These are phyloP conservation scores for Gypsophila paniculata DNA, from an alignment of 179 eudicot species.

Conservation along the genomic window DNA sequence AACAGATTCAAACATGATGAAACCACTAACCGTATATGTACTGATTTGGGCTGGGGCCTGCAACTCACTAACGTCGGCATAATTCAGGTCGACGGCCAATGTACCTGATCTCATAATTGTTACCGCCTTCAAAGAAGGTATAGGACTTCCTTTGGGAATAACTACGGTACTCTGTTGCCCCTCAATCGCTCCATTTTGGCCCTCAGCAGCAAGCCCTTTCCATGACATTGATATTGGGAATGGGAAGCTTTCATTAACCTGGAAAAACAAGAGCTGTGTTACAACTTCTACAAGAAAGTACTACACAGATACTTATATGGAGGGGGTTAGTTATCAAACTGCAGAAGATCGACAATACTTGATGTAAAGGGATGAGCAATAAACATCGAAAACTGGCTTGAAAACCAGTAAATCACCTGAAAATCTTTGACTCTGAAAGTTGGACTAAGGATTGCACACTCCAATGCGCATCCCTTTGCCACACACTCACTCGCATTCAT, in stretches of 20 bases:
- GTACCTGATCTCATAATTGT: conserved; percentile 77
- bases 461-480: conserved; percentile 80
- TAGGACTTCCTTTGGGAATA: conserved; percentile 70
- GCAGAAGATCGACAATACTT: too few species aligned
- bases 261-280: too few species aligned
- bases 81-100: conserved; percentile 60
- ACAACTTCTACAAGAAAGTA: too few species aligned
- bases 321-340: too few species aligned
- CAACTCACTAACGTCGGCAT: conserved; percentile 77
- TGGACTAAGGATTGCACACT: conserved; percentile 91
- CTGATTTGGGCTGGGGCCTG: conserved; percentile 81
- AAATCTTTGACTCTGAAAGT: conserved; percentile 86
- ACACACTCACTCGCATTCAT: conserved; percentile 99
- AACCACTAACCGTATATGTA: conserved; percentile 64
- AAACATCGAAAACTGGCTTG: too few species aligned
- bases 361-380: too few species aligned
- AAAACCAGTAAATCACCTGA: conserved; percentile 44
- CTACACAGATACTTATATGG: too few species aligned
- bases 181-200: conserved; percentile 56
- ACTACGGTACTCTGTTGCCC: conserved; percentile 70
- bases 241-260: conserved; percentile 90
- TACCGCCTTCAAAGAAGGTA: conserved; percentile 79
- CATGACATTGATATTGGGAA: conserved; percentile 83
- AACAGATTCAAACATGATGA: too few species aligned
- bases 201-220: conserved; percentile 59